A percentile compares a stretch with the other conserved stretches of the same genome.
Evolutionary conservation across 192 early-diverging fungal species (phyloP).

Genomic region (Backusella macrospora): DNA sequence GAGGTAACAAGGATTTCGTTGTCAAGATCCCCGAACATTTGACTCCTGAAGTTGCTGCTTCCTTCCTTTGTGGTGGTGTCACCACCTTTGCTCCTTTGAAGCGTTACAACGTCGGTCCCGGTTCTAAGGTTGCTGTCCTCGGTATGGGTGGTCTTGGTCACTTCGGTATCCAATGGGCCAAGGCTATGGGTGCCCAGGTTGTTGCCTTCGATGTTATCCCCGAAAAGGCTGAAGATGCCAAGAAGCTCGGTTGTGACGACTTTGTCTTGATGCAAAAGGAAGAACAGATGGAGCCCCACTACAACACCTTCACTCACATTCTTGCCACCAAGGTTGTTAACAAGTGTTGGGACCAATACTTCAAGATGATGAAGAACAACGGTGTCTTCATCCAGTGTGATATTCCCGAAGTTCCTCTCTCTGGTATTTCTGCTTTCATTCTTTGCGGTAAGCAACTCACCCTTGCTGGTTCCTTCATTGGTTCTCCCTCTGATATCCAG

Average conservation of each 20-base stretch:
- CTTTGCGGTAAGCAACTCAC: constrained; percentile 55
- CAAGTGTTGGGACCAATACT: constrained; percentile 23
- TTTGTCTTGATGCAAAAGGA: constrained; percentile 40
- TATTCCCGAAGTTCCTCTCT: constrained; percentile 59
- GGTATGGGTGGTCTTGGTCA: constrained; percentile 72
- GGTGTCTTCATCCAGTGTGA: constrained; percentile 65
- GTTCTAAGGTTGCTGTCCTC: constrained; percentile 54
- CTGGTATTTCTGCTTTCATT: constrained; percentile 38
- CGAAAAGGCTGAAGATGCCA: constrained; percentile 57
- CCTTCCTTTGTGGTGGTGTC: constrained; percentile 79
- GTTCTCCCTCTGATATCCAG: constrained; percentile 51
- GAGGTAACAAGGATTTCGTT: constrained; percentile 55
- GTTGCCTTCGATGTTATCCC: constrained; percentile 55
- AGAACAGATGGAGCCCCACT: constrained; percentile 11
- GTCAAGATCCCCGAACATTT: constrained; percentile 60
- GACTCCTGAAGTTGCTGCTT: constrained; percentile 57
- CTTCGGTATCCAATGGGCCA: constrained; percentile 60
- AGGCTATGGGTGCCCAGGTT: constrained; percentile 51
- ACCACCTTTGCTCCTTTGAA: constrained; percentile 61
- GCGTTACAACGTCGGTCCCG: constrained; percentile 47
- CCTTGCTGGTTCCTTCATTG: constrained; percentile 71
- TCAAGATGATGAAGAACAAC: constrained; percentile 30
- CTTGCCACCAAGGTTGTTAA: constrained; percentile 17
- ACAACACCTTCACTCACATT: constrained; percentile 22
- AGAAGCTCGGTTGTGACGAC: constrained; percentile 58